Conservation (phyloP, 768 basidiomycete species). For the Naganishia friedmannii region DNA sequence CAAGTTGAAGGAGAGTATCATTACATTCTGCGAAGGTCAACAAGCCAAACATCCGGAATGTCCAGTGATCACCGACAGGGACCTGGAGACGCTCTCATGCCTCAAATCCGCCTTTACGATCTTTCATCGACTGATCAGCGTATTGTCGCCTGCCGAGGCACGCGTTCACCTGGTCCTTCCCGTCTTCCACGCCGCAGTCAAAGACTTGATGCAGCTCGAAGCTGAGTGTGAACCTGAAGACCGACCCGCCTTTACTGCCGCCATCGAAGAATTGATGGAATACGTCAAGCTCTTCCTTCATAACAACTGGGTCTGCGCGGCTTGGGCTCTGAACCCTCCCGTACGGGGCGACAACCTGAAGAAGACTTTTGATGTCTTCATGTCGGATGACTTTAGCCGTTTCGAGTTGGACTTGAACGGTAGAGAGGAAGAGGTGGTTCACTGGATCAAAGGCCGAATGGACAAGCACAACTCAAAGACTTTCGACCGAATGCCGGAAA, state of each 20-base stretch:
- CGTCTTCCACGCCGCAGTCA: neutral
- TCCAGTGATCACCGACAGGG: too few relatives aligned
- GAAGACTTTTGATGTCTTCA: too few relatives aligned
- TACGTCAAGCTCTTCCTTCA: neutral
- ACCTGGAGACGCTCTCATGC: too few relatives aligned
- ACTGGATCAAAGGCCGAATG: too few relatives aligned
- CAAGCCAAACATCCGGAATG: too few relatives aligned
- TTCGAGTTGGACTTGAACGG: too few relatives aligned
- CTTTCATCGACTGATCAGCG: neutral
- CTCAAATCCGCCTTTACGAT: neutral
- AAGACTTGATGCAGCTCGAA: neutral
- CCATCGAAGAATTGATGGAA: conserved; percentile 4
- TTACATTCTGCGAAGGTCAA: too few relatives aligned
- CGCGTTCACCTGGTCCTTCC: neutral
- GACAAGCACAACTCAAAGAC: too few relatives aligned
- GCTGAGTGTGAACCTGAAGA: neutral
- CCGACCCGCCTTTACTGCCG: neutral
- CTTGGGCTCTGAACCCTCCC: neutral
- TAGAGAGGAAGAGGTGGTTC: too few relatives aligned
- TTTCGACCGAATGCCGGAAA: too few relatives aligned
- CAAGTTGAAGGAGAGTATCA: too few relatives aligned
- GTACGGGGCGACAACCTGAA: neutral
- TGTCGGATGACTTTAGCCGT: too few relatives aligned
- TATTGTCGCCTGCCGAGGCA: neutral
- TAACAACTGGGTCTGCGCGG: neutral